Conservation (phyloP, 257 asterid genomes). For the Avicennia marina region DNA sequence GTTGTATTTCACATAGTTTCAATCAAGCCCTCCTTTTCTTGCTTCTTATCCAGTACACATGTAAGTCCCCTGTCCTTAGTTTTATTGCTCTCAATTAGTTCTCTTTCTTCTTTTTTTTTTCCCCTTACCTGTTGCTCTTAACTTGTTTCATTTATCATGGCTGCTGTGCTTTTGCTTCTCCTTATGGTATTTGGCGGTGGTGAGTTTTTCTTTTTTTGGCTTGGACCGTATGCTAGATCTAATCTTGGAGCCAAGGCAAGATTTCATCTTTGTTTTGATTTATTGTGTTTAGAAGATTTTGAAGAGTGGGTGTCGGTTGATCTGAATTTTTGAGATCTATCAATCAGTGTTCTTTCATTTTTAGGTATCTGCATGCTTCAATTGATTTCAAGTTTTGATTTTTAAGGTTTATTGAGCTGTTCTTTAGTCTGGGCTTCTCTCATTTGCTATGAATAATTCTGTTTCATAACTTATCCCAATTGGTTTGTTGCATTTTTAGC, state of each 20-base stretch:
- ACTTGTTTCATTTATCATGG: conserved; percentile 8
- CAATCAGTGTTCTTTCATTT: conserved; percentile 15
- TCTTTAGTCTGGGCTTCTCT: conserved; percentile 33
- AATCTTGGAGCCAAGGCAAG: conserved; percentile 3
- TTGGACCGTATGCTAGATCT: conserved; percentile 47
- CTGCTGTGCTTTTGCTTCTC: not conserved
- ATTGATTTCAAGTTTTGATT: conserved; percentile 31
- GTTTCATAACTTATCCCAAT: not conserved
- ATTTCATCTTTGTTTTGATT: too few species aligned
- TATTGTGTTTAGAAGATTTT: not conserved
- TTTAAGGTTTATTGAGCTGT: conserved; percentile 23
- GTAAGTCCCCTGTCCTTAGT: conserved; percentile 23
- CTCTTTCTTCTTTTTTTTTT: not conserved
- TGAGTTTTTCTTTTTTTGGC: conserved; percentile 5
- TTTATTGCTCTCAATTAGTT: not conserved
- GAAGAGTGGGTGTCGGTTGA: conserved; percentile 43
- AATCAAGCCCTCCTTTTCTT: conserved; percentile 20
- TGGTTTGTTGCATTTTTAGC: conserved; percentile 10
- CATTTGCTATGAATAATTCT: conserved; percentile 15
- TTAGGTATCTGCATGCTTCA: conserved; percentile 27
- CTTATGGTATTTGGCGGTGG: conserved; percentile 4
- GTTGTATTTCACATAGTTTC: conserved; percentile 16
- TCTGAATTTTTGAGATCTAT: conserved; percentile 73
- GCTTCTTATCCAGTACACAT: conserved; percentile 20
- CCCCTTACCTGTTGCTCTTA: not conserved